These are phyloP conservation scores for Astrothelium subdiscretum DNA, from an alignment of 495 filamentous ascomycete species.

Conservation along the genomic window DNA sequence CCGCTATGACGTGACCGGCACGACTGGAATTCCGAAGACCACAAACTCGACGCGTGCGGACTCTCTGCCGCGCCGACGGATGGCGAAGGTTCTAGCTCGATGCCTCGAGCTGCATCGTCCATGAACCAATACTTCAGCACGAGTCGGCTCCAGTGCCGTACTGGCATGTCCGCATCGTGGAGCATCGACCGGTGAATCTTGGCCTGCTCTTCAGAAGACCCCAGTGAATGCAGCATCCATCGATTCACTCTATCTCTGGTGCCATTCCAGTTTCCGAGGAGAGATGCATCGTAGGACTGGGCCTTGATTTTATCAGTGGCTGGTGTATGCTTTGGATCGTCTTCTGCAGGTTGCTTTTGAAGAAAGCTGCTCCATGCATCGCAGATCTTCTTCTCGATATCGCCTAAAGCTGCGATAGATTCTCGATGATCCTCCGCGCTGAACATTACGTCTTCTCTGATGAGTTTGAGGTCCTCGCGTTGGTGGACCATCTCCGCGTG, in stretches of 20 bases:
- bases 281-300: not conserved
- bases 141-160: not conserved
- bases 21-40: not conserved
- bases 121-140: constrained; percentile 1
- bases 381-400: not conserved
- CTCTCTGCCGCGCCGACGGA: not conserved
- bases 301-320: not conserved
- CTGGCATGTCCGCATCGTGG: not conserved
- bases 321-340: not conserved
- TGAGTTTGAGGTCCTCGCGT: not conserved
- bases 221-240: not conserved
- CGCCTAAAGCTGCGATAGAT: not conserved
- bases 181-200: not conserved
- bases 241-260: not conserved
- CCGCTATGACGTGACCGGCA: not conserved
- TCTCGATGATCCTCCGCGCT: not conserved
- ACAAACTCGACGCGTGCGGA: not conserved
- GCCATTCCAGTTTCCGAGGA: not conserved
- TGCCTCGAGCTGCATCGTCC: not conserved
- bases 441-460: not conserved
- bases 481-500: not conserved
- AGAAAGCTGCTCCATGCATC: not conserved
- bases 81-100: not conserved
- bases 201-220: not conserved
- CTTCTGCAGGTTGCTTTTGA: not conserved